A percentile compares a stretch with the other conserved stretches of the same genome.
Evolutionary conservation across 2,329 filamentous ascomycete species (phyloP).

Genomic region (Lecanicillium sp.): DNA sequence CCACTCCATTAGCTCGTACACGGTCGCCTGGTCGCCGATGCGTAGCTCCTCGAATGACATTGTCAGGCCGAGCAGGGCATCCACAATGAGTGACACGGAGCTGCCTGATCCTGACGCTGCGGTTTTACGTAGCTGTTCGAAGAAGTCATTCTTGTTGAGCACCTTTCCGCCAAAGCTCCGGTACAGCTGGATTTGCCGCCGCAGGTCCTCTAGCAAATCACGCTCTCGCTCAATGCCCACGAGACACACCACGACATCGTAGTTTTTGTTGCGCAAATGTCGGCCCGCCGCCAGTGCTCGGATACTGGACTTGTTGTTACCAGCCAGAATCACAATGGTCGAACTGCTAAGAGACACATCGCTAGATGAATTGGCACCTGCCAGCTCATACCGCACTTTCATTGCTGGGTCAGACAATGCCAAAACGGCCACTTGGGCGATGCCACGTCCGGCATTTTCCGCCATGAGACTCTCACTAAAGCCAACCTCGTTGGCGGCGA

Average conservation of each 20-base stretch:
- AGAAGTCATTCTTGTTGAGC: constrained; percentile 51
- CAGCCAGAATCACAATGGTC: constrained; percentile 69
- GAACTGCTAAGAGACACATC: constrained; percentile 23
- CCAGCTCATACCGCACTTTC: constrained; percentile 41
- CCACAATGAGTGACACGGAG: constrained; percentile 73
- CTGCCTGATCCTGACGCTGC: constrained; percentile 20
- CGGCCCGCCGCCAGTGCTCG: constrained; percentile 79
- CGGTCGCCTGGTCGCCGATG: constrained; percentile 72
- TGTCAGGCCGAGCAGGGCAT: constrained; percentile 80
- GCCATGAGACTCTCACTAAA: constrained; percentile 85
- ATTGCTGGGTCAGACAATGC: constrained; percentile 57
- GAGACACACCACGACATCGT: constrained; percentile 75
- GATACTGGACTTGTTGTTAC: constrained; percentile 87
- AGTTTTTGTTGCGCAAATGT: constrained; percentile 76
- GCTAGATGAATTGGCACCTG: constrained; percentile 27
- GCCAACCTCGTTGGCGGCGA: constrained; percentile 79
- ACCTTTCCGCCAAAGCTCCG: constrained; percentile 75
- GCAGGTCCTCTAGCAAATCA: constrained; percentile 71
- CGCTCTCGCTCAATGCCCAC: constrained; percentile 77
- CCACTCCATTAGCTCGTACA: constrained; percentile 89
- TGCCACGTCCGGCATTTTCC: constrained; percentile 82
- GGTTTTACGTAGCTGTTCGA: constrained; percentile 49
- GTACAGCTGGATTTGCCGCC: constrained; percentile 76
- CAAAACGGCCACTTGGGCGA: constrained; percentile 73
- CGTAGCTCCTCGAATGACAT: constrained; percentile 83